Evolutionary conservation across 495 filamentous ascomycete species (phyloP).

Genomic region (Aspergillus ostianus): DNA sequence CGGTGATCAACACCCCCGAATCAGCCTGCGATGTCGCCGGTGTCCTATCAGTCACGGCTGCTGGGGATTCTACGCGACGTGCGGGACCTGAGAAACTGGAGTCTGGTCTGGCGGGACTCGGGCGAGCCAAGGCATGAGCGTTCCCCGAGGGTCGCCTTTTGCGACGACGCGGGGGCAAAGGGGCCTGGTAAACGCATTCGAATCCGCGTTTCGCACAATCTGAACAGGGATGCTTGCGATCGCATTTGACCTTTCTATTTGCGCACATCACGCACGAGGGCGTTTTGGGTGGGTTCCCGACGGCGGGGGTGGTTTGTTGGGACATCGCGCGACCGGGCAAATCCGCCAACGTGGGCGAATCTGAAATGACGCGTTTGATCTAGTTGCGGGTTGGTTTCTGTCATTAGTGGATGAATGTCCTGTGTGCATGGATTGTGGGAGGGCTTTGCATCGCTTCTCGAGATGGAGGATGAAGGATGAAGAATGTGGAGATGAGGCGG

Average conservation of each 20-base stretch:
- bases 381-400: background rate
- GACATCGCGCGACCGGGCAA: background rate
- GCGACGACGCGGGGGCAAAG: slow-evolving; percentile 55
- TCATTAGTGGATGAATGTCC: background rate
- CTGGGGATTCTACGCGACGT: background rate
- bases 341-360: background rate
- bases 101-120: background rate
- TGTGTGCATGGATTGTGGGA: background rate
- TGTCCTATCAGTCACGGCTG: background rate
- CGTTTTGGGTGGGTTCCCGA: slow-evolving; percentile 12
- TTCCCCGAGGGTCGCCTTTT: slow-evolving; percentile 47
- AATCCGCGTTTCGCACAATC: slow-evolving; percentile 60
- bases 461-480: background rate
- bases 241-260: slow-evolving; percentile 66
- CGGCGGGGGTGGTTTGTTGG: background rate
- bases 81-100: background rate
- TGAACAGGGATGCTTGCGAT: slow-evolving; percentile 62
- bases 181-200: slow-evolving; percentile 60
- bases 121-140: background rate
- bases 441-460: background rate
- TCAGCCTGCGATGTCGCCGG: slow-evolving; percentile 19
- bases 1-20: slow-evolving; percentile 34
- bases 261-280: slow-evolving; percentile 66
- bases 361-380: background rate
- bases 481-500: background rate